phyloP scores from a whole-genome alignment of 441 rosid species.

The Isatis lusitanica region DNA sequence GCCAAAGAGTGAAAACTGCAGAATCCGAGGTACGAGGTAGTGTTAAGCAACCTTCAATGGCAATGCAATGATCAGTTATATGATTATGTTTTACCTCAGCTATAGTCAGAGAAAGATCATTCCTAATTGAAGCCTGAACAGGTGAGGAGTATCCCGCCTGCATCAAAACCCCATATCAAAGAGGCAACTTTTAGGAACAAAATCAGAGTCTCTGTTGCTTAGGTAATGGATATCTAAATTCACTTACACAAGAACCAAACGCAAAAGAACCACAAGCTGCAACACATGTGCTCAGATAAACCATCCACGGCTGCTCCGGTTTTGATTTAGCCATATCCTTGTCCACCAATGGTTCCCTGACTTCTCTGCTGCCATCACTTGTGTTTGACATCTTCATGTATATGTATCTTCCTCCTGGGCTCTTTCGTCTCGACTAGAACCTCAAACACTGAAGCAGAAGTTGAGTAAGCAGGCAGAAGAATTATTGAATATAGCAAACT shows the following conservation, averaged over 20 bases:
- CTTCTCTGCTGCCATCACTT: constrained; percentile 29
- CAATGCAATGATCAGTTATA: neutral
- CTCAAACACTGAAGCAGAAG: constrained; percentile 30
- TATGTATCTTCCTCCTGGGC: neutral
- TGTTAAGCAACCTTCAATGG: constrained; percentile 4
- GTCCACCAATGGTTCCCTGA: constrained; percentile 30
- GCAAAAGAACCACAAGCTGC: constrained; percentile 88
- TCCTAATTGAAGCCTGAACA: constrained; percentile 69
- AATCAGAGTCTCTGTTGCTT: neutral
- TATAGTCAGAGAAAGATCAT: constrained; percentile 63
- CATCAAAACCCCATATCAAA: constrained; percentile 31
- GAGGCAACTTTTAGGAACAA: neutral
- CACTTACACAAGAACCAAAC: constrained; percentile 89
- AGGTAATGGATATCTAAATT: neutral
- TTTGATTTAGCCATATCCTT: constrained; percentile 30
- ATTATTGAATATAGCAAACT: constrained; percentile 17
- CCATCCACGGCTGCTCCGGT: constrained; percentile 59
- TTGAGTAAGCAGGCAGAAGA: constrained; percentile 24
- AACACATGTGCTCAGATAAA: constrained; percentile 75
- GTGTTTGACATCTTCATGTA: constrained; percentile 23
- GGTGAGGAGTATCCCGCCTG: constrained; percentile 97
- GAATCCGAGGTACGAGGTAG: neutral
- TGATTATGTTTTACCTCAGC: constrained; percentile 52
- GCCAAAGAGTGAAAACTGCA: constrained; percentile 85
- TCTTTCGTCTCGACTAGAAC: neutral